Evolutionary conservation across 495 filamentous ascomycete genomes (phyloP).

Genomic region (Lophiotrema nucula): DNA sequence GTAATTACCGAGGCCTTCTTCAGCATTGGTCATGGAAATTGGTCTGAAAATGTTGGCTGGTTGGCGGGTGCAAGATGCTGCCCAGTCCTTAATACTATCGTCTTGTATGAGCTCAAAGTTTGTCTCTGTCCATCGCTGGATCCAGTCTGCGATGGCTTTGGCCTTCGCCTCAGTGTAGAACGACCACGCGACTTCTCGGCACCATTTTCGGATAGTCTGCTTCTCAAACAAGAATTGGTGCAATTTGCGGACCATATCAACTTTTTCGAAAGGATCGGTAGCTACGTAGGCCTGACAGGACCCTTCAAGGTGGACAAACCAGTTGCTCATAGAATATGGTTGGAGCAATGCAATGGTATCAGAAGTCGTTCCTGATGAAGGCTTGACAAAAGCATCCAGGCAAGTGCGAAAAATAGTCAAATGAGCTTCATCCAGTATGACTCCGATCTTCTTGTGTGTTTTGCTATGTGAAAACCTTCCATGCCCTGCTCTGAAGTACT

Average conservation of each 20-base stretch:
- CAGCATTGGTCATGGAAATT: neutral
- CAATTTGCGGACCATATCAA: neutral
- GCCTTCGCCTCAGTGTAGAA: neutral
- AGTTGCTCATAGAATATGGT: no score
- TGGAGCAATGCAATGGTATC: no score
- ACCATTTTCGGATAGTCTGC: neutral
- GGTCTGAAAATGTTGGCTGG: neutral
- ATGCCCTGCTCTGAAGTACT: no score
- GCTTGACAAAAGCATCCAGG: no score
- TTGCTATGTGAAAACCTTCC: no score
- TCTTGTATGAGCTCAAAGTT: neutral
- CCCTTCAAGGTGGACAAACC: no score
- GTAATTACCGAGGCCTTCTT: neutral
- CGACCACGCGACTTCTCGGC: neutral
- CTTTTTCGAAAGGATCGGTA: neutral
- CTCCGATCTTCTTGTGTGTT: no score
- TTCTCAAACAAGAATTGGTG: neutral
- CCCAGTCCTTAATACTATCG: neutral
- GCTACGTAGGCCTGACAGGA: no score
- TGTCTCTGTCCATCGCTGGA: neutral
- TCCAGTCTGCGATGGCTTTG: neutral
- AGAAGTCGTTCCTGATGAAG: no score
- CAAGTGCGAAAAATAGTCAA: no score
- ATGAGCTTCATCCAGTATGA: no score
- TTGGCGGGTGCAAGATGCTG: neutral